Conservation (phyloP, 192 early-diverging fungal genomes). For the Coemansia sp. region DNA sequence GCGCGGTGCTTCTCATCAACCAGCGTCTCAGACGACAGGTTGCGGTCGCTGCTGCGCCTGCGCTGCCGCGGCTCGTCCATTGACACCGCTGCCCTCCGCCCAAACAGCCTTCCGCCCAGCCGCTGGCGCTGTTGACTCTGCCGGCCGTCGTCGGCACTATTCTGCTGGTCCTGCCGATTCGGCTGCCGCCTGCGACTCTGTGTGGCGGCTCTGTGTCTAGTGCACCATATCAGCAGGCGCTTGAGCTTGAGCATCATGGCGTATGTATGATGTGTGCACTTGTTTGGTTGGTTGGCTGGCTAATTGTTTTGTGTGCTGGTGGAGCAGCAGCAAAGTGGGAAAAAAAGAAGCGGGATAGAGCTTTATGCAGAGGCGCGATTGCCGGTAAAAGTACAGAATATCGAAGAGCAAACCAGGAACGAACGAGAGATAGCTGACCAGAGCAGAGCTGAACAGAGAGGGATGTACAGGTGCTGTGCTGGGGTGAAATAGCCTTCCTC, state of each 20-base stretch:
- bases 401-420: no score
- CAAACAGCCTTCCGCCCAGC: conserved; percentile 13
- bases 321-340: no score
- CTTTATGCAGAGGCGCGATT: not conserved
- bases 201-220: conserved; percentile 15
- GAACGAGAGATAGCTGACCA: no score
- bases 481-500: no score
- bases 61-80: conserved; percentile 9
- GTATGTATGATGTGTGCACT: not conserved
- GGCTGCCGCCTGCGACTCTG: not conserved
- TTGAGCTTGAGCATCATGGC: conserved; percentile 23
- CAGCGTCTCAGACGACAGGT: conserved; percentile 35
- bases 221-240: conserved; percentile 36
- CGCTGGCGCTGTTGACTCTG: conserved; percentile 6
- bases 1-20: conserved; percentile 30
- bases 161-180: not conserved
- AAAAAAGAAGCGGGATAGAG: no score
- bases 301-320: no score
- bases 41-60: not conserved
- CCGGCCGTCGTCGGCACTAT: not conserved
- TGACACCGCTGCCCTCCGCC: conserved; percentile 21
- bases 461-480: no score
- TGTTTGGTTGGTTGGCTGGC: not conserved
- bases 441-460: not conserved
- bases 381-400: not conserved